Percentiles rank a stretch among this genome's conserved stretches.
Conservation (phyloP, 1,284 basidiomycete genomes). For the Ceratobasidium sp. region DNA sequence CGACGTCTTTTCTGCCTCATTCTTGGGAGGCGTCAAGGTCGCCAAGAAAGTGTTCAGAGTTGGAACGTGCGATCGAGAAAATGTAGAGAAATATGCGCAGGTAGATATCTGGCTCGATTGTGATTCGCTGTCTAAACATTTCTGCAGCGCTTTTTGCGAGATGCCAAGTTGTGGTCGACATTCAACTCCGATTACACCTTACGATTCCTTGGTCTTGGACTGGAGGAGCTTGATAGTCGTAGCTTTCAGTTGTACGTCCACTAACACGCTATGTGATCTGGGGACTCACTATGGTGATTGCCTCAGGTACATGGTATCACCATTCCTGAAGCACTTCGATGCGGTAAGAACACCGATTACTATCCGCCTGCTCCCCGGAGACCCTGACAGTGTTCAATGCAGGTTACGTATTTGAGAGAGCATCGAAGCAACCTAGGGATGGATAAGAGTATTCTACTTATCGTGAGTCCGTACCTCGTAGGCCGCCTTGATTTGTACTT, state of each 20-base stretch:
- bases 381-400: not conserved
- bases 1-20: conserved; percentile 23
- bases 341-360: conserved; percentile 4
- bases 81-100: conserved; percentile 18
- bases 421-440: conserved; percentile 17
- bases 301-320: conserved; percentile 41
- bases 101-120: not conserved
- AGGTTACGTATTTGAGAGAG: conserved; percentile 37
- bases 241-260: conserved; percentile 35
- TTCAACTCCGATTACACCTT: conserved; percentile 38
- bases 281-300: not conserved
- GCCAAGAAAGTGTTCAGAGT: conserved; percentile 44
- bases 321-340: conserved; percentile 36
- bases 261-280: not conserved
- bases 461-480: conserved; percentile 6
- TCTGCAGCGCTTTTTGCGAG: conserved; percentile 16
- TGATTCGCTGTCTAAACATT: too few species aligned
- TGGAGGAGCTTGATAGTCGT: conserved; percentile 20
- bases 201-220: conserved; percentile 37
- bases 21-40: conserved; percentile 24
- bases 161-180: conserved; percentile 18
- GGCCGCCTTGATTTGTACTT: not conserved
- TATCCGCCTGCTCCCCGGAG: not conserved
- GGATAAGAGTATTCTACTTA: conserved; percentile 33
- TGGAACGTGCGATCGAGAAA: conserved; percentile 26